Evolutionary conservation across 257 asterid genomes (phyloP), one percentile per base, ranked within the genome.

Genomic region (Gentiana macrophylla): DNA sequence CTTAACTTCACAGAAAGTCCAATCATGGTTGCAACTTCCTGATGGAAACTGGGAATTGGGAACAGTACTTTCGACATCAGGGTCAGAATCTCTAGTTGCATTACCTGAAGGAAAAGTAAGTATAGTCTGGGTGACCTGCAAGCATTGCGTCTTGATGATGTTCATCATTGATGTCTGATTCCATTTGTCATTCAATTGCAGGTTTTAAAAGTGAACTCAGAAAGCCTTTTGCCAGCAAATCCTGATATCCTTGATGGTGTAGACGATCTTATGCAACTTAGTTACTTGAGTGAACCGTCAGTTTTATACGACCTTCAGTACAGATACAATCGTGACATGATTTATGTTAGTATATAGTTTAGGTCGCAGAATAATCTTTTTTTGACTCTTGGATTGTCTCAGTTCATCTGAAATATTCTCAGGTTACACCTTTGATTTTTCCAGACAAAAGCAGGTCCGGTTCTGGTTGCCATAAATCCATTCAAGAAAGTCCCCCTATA

Each of bases 361-460:
- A 24, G 35, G 33, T 61, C 67, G 51, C 43, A 57, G 49, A 55
- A 59, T 49, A 50, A 60, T 67, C 52, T 62, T 35, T 46, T 49
- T 24, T 38, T 60, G 57, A 36, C 61, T 50, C 52, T 63, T 78
- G 57, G 55, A 56, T 45, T 59, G 47, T 54, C 50, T 11, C 45
- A 12, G 38, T 59, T 48, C 44, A 24, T 55, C 56, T 55, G 45
- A 66, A 51, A 49, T 49, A 49, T 69, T 66, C 50, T 60, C 70
- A 64, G 59, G 62, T 52, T 43, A 52, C 58, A 66, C 35, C 64
- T 62, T 60, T 55, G 59, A 64, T 53, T 66, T 61, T 70, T 80
- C 59, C 74, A 92, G 99, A 88, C 97, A 62, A 92, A 88, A 83
- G 99, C 99, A 53, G 99, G 99, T 51, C 99, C 99, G 50, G 93